Evolutionary conservation across 2,329 filamentous ascomycete genomes (phyloP).

Genomic region (Hymenoscyphus fraxineus): DNA sequence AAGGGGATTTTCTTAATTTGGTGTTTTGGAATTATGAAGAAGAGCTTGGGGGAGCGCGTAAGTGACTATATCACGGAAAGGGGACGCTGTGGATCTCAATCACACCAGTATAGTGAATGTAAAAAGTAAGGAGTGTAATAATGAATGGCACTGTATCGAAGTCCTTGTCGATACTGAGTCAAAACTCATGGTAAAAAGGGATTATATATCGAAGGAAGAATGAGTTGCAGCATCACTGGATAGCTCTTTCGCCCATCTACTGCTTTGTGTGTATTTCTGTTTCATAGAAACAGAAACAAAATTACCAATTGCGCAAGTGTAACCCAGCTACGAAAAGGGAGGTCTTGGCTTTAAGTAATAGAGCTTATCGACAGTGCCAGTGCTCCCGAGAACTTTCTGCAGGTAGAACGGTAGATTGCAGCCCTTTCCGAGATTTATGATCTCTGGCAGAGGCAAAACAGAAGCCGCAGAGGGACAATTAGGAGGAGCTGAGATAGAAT

Average conservation of each 20-base stretch:
- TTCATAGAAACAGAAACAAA: constrained; percentile 11
- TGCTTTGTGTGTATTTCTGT: not conserved
- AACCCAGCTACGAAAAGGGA: not conserved
- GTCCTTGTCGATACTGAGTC: constrained; percentile 6
- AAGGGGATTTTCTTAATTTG: constrained; percentile 27
- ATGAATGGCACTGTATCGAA: constrained; percentile 1
- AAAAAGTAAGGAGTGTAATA: not conserved
- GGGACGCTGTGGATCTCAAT: constrained; percentile 9
- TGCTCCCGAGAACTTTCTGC: not conserved
- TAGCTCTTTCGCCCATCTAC: not conserved
- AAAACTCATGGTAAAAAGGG: not conserved
- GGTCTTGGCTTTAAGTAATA: not conserved
- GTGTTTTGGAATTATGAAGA: constrained; percentile 26
- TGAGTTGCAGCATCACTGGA: not conserved
- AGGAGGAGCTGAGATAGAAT: not conserved
- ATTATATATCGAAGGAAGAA: not conserved
- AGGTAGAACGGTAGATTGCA: not conserved
- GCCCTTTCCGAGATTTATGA: too few relatives aligned
- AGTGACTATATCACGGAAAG: constrained; percentile 3
- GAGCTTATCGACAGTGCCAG: not conserved
- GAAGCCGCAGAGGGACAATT: not conserved
- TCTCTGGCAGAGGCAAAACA: too few relatives aligned
- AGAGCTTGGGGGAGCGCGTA: not conserved
- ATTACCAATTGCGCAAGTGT: constrained; percentile 4
- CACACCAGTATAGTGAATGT: constrained; percentile 4